Percentiles rank a stretch among this genome's conserved stretches.
Evolutionary conservation across 83 land plant genomes (phyloP).

Genomic region (Thuja plicata): DNA sequence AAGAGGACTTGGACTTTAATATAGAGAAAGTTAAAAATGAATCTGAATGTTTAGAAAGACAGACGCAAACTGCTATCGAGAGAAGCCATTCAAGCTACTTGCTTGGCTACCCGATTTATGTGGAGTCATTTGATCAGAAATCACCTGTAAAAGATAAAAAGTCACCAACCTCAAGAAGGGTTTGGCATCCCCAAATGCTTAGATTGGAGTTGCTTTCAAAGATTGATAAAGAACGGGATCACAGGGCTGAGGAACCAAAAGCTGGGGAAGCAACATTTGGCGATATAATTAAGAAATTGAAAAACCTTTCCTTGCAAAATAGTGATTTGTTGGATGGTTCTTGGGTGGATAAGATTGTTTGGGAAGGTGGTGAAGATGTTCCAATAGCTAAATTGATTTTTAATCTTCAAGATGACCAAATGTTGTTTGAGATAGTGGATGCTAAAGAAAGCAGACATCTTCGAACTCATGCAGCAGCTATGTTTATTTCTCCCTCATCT

Average conservation of each 20-base stretch:
- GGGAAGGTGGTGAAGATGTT: conserved; percentile 49
- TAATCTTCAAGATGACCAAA: conserved; percentile 88
- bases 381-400: conserved; percentile 68
- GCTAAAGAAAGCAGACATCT: conserved; percentile 45
- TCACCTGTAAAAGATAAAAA: neutral
- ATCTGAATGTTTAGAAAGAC: neutral
- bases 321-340: conserved; percentile 59
- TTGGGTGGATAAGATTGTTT: conserved; percentile 72
- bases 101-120: conserved; percentile 10
- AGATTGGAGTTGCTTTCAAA: conserved; percentile 57
- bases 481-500: conserved; percentile 55
- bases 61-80: conserved; percentile 6
- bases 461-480: conserved; percentile 77
- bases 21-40: neutral
- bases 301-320: conserved; percentile 41
- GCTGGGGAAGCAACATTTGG: conserved; percentile 6
- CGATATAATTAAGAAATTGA: conserved; percentile 27
- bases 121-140: conserved; percentile 40
- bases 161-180: conserved; percentile 13
- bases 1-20: neutral
- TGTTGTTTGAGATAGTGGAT: conserved; percentile 92
- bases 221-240: conserved; percentile 13
- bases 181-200: conserved; percentile 71
- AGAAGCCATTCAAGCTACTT: conserved; percentile 14
- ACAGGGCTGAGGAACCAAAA: conserved; percentile 18